Evolutionary conservation across 441 rosid species (phyloP).

Genomic region (Macaranga tanarius): DNA sequence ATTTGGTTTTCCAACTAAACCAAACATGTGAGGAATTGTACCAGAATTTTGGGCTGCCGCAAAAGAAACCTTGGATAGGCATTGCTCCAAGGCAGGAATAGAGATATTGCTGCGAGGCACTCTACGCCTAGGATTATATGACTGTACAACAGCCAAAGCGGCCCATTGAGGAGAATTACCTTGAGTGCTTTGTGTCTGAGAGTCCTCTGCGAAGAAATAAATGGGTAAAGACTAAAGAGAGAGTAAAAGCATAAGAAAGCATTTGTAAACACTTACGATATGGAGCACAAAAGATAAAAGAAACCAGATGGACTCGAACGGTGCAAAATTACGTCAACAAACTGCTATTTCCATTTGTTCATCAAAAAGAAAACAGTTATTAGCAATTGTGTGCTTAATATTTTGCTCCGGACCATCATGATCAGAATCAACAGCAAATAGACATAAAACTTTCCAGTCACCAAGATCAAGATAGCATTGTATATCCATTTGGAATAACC

Average conservation of each 20-base stretch:
- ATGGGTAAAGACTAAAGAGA: not conserved
- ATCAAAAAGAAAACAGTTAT: not conserved
- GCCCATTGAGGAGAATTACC: slow-evolving; percentile 50
- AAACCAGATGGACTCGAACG: not conserved
- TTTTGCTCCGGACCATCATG: not conserved
- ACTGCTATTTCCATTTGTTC: too few species aligned
- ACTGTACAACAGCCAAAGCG: slow-evolving; percentile 79
- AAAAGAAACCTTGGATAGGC: slow-evolving; percentile 67
- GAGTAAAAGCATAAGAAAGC: not conserved
- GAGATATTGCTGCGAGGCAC: slow-evolving; percentile 68
- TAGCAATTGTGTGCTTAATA: not conserved
- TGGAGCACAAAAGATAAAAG: not conserved
- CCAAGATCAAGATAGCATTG: not conserved
- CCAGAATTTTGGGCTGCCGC: slow-evolving; percentile 77
- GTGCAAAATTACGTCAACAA: not conserved
- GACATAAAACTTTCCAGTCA: not conserved
- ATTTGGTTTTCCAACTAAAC: not conserved
- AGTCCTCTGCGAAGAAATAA: slow-evolving; percentile 35
- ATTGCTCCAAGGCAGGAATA: slow-evolving; percentile 66
- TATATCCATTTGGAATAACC: not conserved
- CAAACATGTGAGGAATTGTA: slow-evolving; percentile 18
- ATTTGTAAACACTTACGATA: too few species aligned
- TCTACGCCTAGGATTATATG: slow-evolving; percentile 69
- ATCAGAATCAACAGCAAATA: not conserved
- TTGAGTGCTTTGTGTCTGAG: slow-evolving; percentile 33